phyloP scores from a whole-genome alignment of 306 rosid species.

The Oemleria cerasiformis region DNA sequence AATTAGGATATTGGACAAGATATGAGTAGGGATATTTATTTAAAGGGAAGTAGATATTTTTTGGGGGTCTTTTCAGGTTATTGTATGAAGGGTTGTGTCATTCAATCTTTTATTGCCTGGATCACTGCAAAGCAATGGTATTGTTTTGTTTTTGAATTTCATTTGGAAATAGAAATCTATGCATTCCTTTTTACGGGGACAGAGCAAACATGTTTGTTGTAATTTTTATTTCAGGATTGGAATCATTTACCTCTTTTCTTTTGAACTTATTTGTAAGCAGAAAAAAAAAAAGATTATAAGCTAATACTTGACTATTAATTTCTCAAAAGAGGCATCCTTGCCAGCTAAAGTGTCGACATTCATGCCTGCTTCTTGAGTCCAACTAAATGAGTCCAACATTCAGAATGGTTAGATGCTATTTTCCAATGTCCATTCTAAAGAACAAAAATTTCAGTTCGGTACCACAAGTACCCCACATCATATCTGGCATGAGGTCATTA shows the following conservation, averaged over 20 bases:
- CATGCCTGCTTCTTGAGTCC: background rate
- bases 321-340: background rate
- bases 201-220: background rate
- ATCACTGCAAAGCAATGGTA: no score
- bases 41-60: background rate
- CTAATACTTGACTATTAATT: background rate
- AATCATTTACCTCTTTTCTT: background rate
- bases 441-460: background rate
- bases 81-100: no score
- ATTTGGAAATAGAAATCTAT: background rate
- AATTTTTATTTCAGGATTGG: background rate
- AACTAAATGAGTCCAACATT: background rate
- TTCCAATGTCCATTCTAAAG: background rate
- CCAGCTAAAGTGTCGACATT: background rate
- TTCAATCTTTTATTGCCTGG: no score
- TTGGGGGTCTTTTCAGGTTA: background rate
- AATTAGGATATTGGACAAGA: constrained; percentile 8
- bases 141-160: background rate
- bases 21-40: background rate
- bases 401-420: no score
- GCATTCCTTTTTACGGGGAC: background rate
- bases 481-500: background rate
- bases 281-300: background rate
- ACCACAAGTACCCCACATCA: background rate
- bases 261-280: background rate